Evolutionary conservation across 345 rosid genomes (phyloP), one percentile per base, ranked within the genome.

Genomic region (Populus ilicifolia): DNA sequence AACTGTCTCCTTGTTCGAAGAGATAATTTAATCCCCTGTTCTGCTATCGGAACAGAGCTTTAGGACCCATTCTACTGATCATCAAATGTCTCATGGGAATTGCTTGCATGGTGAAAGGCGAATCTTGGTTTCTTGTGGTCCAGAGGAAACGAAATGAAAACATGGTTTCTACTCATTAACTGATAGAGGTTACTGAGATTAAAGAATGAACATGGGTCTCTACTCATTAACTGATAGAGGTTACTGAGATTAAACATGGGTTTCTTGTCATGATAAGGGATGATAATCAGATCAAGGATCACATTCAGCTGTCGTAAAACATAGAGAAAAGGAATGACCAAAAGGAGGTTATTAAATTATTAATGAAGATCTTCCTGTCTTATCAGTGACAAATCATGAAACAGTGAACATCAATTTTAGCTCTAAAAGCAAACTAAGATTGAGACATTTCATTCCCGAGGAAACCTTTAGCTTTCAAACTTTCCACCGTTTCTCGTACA

Each of bases 401-500:
- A 70, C 21, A 20, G 25, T 30, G 29, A 64, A 68, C 3, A 2
- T 43, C 0, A 46, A 21, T n/a, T n/a, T 41, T 41, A 21, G 21
- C 73, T 43, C 68, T 8, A 27, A 80, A 72, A 50, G 12, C 9
- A 71, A 33, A 23, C 73, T 46, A 73, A 25, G 77, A 77, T 72
- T 39, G n/a, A 48, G 68, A 75, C 33, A 43, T 67, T 62, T 82
- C 43, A 35, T 75, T 76, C 46, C 43, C 72, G 75, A 92, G 84
- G 75, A 84, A 88, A 79, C 93, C 92, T 86, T 83, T 91, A 35
- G 85, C 86, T 83, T 64, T 79, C 67, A 89, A 75, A 82, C 93
- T 91, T 75, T 86, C 88, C 11, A 90, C 93, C 0, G 96, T 84
- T 35, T 92, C 94, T 48, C 80, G 70, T 9, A 91, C 83, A 63